Evolutionary conservation across 73 alveolate genomes (phyloP).

Genomic region (Tetrahymena thermophila): DNA sequence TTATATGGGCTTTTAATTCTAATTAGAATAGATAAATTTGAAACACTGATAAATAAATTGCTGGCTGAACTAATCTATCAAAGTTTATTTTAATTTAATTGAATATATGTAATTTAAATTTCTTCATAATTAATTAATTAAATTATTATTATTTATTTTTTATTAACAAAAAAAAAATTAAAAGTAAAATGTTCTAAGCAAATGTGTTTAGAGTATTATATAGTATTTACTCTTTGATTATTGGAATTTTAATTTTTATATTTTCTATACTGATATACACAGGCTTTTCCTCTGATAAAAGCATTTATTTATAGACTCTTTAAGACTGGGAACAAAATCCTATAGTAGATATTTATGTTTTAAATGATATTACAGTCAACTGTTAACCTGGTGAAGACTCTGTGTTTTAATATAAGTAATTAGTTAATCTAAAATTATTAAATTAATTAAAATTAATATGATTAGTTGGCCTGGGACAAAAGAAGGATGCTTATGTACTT

Average conservation of each 20-base stretch:
- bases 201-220: not conserved
- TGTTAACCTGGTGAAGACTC: not conserved
- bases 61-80: too few species aligned
- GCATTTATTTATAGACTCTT: not conserved
- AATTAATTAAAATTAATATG: not conserved
- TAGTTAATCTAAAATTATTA: not conserved
- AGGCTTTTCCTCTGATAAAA: not conserved
- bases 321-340: not conserved
- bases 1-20: too few species aligned
- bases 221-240: not conserved
- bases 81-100: too few species aligned
- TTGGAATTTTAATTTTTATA: not conserved
- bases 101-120: too few species aligned
- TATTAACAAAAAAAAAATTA: too few species aligned
- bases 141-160: too few species aligned
- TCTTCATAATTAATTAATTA: too few species aligned
- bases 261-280: not conserved
- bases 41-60: too few species aligned
- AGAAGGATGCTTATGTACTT: not conserved
- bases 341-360: not conserved
- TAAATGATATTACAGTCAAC: not conserved
- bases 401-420: not conserved
- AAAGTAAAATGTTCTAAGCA: not conserved
- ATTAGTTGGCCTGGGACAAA: not conserved
- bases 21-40: too few species aligned